Conservation (phyloP, 2,329 filamentous ascomycete genomes). For the Aspergillus sp. region DNA sequence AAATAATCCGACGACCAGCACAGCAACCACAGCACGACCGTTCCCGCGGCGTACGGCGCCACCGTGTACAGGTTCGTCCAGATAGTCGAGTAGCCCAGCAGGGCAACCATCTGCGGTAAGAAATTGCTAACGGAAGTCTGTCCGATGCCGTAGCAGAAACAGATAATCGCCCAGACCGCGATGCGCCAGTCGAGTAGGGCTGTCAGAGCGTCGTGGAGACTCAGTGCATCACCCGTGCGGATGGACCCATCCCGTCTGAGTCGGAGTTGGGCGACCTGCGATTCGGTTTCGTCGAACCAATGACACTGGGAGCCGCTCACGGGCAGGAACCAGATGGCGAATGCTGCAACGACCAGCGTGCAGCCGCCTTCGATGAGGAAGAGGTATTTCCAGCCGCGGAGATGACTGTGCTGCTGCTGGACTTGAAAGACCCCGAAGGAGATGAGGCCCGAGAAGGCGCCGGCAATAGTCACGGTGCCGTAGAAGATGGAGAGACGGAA, state of each 20-base stretch:
- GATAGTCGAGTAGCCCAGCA: conserved; percentile 12
- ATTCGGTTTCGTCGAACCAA: conserved; percentile 2
- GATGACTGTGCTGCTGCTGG: conserved; percentile 2
- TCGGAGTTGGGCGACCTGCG: conserved; percentile 1
- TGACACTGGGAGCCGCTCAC: conserved; percentile 1
- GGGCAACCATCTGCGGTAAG: conserved; percentile 4
- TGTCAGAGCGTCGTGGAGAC: neutral
- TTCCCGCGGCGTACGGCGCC: conserved; percentile 4
- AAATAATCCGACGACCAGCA: conserved; percentile 12
- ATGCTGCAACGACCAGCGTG: conserved; percentile 9
- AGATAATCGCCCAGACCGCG: conserved; percentile 11
- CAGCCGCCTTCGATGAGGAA: conserved; percentile 19
- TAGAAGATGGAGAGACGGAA: conserved; percentile 3
- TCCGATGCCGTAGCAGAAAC: conserved; percentile 4
- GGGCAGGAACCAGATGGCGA: conserved; percentile 1
- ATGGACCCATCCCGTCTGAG: conserved; percentile 6
- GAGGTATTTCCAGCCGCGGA: conserved; percentile 14
- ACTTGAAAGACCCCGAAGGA: conserved; percentile 17
- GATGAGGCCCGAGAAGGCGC: conserved; percentile 16
- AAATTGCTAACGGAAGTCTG: conserved; percentile 4
- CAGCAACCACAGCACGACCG: conserved; percentile 6
- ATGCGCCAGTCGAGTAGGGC: conserved; percentile 1
- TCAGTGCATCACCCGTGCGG: neutral
- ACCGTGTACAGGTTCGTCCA: conserved; percentile 14
- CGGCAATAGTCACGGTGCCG: conserved; percentile 4